Evolutionary conservation across 352 stramenopile genomes (phyloP).

Genomic region (Thalassiosira hispida): DNA sequence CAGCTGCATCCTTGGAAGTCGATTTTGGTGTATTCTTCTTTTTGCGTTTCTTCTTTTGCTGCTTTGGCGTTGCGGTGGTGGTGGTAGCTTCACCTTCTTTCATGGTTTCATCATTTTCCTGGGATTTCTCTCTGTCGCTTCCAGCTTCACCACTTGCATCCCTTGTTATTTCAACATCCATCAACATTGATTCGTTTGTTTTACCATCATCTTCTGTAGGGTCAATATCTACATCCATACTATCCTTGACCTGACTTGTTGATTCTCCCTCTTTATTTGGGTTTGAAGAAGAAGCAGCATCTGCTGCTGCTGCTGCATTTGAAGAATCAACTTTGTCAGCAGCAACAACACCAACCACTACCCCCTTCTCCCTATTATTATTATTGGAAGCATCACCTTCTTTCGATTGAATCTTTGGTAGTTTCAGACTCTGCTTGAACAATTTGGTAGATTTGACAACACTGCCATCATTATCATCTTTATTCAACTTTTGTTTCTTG

Average conservation of each 20-base stretch:
- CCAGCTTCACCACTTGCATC: too few relatives aligned
- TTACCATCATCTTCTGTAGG: neutral
- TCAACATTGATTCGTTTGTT: constrained; percentile 19
- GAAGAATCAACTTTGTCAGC: neutral
- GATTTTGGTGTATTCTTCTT: neutral
- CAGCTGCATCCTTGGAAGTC: neutral
- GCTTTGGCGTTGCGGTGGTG: neutral
- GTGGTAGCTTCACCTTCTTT: neutral
- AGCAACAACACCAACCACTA: neutral
- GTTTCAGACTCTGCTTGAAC: constrained; percentile 24
- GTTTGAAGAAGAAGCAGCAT: too few relatives aligned
- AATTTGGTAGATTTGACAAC: constrained; percentile 21
- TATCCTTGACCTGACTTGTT: neutral
- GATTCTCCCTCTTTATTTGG: neutral
- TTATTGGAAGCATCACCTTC: too few relatives aligned
- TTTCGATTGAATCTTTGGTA: constrained; percentile 6
- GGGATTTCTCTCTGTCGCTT: too few relatives aligned
- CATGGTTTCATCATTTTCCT: neutral
- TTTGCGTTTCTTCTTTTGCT: constrained; percentile 10
- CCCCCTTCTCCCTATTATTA: neutral
- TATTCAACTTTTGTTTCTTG: constrained; percentile 1
- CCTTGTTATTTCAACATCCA: neutral
- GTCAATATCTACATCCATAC: neutral
- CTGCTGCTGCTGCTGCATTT: neutral
- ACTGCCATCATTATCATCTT: too few relatives aligned